A percentile compares a stretch with the other conserved stretches of the same genome.
Conservation (phyloP, 352 stramenopile genomes). For the Pythium apleroticum region DNA sequence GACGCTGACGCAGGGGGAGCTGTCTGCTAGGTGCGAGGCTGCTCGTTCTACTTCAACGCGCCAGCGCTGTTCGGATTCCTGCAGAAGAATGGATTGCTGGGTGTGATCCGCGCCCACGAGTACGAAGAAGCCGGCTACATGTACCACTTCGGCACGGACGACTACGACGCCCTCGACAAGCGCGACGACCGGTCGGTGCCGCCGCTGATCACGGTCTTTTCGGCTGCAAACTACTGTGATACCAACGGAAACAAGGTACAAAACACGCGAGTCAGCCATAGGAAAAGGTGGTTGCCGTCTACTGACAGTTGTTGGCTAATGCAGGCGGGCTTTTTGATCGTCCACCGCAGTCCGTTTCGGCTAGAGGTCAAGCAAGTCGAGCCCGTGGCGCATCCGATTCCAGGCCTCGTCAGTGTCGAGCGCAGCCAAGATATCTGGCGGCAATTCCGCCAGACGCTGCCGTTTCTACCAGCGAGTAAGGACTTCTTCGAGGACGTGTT, state of each 20-base stretch:
- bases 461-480: slow-evolving; percentile 77
- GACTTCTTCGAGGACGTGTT: slow-evolving; percentile 82
- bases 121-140: slow-evolving; percentile 70
- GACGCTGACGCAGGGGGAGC: neutral
- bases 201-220: slow-evolving; percentile 94
- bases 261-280: neutral
- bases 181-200: slow-evolving; percentile 48
- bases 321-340: slow-evolving; percentile 58
- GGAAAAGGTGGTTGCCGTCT: too few species aligned
- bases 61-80: slow-evolving; percentile 73
- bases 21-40: slow-evolving; percentile 52
- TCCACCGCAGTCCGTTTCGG: slow-evolving; percentile 43
- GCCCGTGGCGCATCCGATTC: slow-evolving; percentile 48
- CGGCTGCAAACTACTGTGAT: slow-evolving; percentile 95
- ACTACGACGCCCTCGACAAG: slow-evolving; percentile 47
- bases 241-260: slow-evolving; percentile 64
- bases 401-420: slow-evolving; percentile 46
- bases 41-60: slow-evolving; percentile 90
- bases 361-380: slow-evolving; percentile 61
- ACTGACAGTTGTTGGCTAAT: neutral
- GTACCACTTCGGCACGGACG: slow-evolving; percentile 55
- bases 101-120: slow-evolving; percentile 81
- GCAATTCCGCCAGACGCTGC: slow-evolving; percentile 72
- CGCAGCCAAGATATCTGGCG: slow-evolving; percentile 67
- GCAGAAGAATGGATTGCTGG: slow-evolving; percentile 56